Evolutionary conservation across 176 grass and related monocot genomes (phyloP), one percentile per base, ranked within the genome.

Genomic region (Musa schizocarpa): DNA sequence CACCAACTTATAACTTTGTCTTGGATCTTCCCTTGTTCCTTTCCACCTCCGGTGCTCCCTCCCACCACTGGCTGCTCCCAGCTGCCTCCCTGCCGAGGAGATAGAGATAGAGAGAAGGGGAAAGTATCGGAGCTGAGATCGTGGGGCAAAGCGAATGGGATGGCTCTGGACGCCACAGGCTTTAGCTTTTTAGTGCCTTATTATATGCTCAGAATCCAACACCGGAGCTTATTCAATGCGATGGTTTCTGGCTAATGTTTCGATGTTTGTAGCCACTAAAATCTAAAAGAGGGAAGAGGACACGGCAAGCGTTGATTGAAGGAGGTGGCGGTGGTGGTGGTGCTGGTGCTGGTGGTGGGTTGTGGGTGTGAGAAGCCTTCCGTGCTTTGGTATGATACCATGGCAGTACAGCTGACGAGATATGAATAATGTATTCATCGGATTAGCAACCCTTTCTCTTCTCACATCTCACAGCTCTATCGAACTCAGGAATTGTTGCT

Each of bases 221-320:
- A 12, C 22, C 10, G 11, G 3, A 11, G 9, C 10, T 9, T 66
- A 66, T 22, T 66, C 63, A 29, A 66, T 2, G 7, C 3, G 63
- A 66, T 66, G 63, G 27, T 26, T 66, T 66, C 63, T 66, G 63
- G 63, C 63, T 22, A 29, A 29, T 27, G 63, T 66, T 66, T 66
- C 24, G 63, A 66, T 2, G 5, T 66, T 24, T 29, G 63, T 29
- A 29, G 24, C 63, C 63, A 66, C 63, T 27, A 66, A 13, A 66
- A 66, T 29, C 27, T 27, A 66, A 29, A 66, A 27, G 23, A 26
- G 22, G 63, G 63, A 66, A 66, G 63, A 27, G 22, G 24, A 66
- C 63, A 66, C 23, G 11, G 63, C 2, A 66, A 66, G 63, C 63
- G 63, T 24, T 29, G 63, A 66, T 66, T n/a, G 63, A 27, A 27